phyloP scores from a whole-genome alignment of 2,329 filamentous ascomycete species.

The Microsporum ferrugineum region DNA sequence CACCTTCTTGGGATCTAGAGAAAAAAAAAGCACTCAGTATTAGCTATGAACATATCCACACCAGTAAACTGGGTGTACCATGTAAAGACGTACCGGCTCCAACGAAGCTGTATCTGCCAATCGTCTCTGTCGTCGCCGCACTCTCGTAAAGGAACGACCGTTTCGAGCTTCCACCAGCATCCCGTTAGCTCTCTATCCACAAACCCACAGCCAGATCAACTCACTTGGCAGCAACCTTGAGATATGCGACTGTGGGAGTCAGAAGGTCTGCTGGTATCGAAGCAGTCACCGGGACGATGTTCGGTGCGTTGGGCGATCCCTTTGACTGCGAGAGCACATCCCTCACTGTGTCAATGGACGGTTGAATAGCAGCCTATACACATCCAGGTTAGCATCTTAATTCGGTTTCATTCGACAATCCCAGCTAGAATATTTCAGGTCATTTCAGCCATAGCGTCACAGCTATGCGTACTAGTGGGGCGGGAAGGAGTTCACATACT shows the following conservation, averaged over 20 bases:
- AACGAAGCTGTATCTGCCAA: constrained; percentile 91
- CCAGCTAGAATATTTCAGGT: not conserved
- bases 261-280: constrained; percentile 85
- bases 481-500: constrained; percentile 1
- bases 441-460: not conserved
- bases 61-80: not conserved
- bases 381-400: not conserved
- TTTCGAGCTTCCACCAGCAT: constrained; percentile 42
- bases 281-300: constrained; percentile 69
- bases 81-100: constrained; percentile 53
- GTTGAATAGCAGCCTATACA: constrained; percentile 42
- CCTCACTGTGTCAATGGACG: constrained; percentile 50
- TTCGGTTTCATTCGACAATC: not conserved
- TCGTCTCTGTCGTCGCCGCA: constrained; percentile 77
- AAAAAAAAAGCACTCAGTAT: not conserved
- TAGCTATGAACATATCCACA: not conserved
- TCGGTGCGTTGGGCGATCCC: constrained; percentile 50
- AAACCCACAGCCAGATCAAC: constrained; percentile 20
- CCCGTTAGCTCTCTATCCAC: not conserved
- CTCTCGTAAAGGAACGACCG: constrained; percentile 94
- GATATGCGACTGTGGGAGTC: constrained; percentile 87
- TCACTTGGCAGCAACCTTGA: constrained; percentile 72
- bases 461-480: not conserved
- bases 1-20: constrained; percentile 55
- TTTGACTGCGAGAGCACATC: constrained; percentile 44